phyloP scores from a whole-genome alignment of 257 asterid genomes.

The Nicotiana undulata region DNA sequence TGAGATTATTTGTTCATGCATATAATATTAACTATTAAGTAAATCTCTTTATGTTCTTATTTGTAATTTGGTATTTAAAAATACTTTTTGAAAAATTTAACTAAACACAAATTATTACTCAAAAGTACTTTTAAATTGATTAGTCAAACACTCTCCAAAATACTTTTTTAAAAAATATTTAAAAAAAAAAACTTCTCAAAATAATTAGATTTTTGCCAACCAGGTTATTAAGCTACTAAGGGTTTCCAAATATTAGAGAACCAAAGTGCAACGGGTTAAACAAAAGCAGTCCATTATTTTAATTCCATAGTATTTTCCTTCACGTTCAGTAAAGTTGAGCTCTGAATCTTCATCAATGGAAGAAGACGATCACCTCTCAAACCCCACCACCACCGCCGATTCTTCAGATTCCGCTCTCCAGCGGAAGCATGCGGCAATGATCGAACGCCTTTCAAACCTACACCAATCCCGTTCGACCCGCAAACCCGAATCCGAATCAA shows the following conservation, averaged over 20 bases:
- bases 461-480: slow-evolving; percentile 48
- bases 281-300: not conserved
- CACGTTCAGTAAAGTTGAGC: not conserved
- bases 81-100: no score
- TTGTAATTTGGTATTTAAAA: no score
- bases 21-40: no score
- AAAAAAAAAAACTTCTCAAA: no score
- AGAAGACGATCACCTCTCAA: slow-evolving; percentile 21
- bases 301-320: not conserved
- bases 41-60: no score
- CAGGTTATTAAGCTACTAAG: no score
- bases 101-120: no score
- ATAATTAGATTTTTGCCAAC: no score
- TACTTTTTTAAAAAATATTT: no score
- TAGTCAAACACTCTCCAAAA: no score
- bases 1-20: no score
- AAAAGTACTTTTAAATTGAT: no score
- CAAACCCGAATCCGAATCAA: slow-evolving; percentile 23
- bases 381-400: not conserved
- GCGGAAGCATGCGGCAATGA: slow-evolving; percentile 73
- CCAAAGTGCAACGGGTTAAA: not conserved
- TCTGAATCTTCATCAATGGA: slow-evolving; percentile 30
- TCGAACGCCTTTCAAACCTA: slow-evolving; percentile 70
- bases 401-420: slow-evolving; percentile 25
- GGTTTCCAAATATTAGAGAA: not conserved